These are phyloP conservation scores for Abrus precatorius DNA, from an alignment of 306 rosid species.

Conservation along the genomic window DNA sequence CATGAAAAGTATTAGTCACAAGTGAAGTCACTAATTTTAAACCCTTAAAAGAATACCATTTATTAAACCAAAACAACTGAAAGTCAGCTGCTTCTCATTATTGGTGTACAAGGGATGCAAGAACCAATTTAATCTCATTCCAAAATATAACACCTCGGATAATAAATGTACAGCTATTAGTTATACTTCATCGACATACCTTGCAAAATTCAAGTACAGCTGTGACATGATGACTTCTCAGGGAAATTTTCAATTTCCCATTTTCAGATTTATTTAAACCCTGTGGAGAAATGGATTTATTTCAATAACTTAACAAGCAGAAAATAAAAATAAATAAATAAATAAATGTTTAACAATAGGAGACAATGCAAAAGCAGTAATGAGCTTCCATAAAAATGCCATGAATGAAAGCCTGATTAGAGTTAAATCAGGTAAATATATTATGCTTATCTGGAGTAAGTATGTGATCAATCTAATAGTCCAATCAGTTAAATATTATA, in stretches of 20 bases:
- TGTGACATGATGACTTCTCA: conserved; percentile 80
- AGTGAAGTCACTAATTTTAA: conserved; percentile 15
- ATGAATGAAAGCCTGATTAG: conserved; percentile 27
- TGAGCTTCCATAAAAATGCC: conserved; percentile 26
- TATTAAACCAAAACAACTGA: conserved; percentile 21
- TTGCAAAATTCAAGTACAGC: conserved; percentile 87
- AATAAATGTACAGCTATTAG: conserved; percentile 10
- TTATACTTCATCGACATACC: conserved; percentile 60
- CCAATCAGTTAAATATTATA: conserved; percentile 1
- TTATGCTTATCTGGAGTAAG: conserved; percentile 1
- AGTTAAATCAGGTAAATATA: conserved; percentile 22
- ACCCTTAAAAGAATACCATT: conserved; percentile 5
- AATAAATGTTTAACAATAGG: conserved; percentile 4
- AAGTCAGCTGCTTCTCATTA: conserved; percentile 12
- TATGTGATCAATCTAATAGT: conserved; percentile 23
- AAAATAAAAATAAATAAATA: not conserved
- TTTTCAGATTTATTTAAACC: conserved; percentile 73
- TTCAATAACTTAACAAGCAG: conserved; percentile 30
- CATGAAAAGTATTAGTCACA: conserved; percentile 1
- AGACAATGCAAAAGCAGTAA: conserved; percentile 13
- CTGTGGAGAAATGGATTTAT: conserved; percentile 56
- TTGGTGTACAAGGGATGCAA: conserved; percentile 16
- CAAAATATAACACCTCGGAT: conserved; percentile 35
- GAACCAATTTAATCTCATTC: conserved; percentile 9
- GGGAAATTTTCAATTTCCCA: conserved; percentile 77